Evolutionary conservation across 2,329 filamentous ascomycete species (phyloP), one percentile per base, ranked within the genome.

Genomic region (Colletotrichum neosansevieriae): DNA sequence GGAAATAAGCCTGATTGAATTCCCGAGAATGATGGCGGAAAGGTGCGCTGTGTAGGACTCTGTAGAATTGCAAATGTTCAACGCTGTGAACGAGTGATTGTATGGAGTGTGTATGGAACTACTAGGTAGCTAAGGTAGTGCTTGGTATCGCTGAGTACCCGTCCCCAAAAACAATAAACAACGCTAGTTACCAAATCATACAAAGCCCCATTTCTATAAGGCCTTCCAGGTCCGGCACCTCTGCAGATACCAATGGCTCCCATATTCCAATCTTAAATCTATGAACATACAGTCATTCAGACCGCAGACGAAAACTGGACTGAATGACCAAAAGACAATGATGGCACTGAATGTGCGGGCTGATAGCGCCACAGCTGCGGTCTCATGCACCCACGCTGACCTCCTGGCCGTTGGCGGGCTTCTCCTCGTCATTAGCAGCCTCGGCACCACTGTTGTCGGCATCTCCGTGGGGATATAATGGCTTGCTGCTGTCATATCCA

Each of bases 401-500:
- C 36, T 69, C 51, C 29, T 70, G 67, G 10, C 63, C 45, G 47
- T 51, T 60, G 12, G 61, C 40, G 3, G 62, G 36, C 34, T 62
- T 70, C 6, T 61, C 67, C 13, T 58, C 70, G 6, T 61, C 63
- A 2, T 38, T 36, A 2, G 34, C 51, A 10, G 58, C 51, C 4
- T 29, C 59, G 1, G 29, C 62, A 0, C 36, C 34, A 6, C n/a
- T 38, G 21, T 62, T 38, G 12, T 38, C 63, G 15, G 19, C 21
- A 19, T 69, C 61, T 5, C 56, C 61, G n/a, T 69, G 66, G 7
- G 66, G 69, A 15, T 64, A 71, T 42, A 88, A 72, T 4, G 85
- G 85, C n/a, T 83, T 78, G 10, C 75, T 75, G 0, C 89, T 85
- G 77, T 98, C 94, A 78, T 98, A 99, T 3, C 94, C 94, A 0